These are phyloP conservation scores for Talaromyces rugulosus DNA, from an alignment of 2,329 filamentous ascomycete species.

Conservation along the genomic window DNA sequence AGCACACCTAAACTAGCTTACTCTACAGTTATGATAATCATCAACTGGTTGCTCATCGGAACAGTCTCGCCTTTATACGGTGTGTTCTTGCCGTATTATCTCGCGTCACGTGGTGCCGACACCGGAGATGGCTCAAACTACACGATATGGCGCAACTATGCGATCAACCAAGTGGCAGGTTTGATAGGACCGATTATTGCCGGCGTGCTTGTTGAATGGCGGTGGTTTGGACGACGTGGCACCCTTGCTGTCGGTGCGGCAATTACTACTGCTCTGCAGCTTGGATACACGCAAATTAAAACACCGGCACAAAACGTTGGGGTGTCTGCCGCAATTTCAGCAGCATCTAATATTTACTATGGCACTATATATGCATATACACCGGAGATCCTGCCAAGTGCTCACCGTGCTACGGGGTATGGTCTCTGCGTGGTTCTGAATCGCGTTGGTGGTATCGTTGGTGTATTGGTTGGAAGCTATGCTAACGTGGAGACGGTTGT, in stretches of 20 bases:
- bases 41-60: conserved; percentile 8
- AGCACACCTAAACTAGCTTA: conserved; percentile 2
- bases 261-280: conserved; percentile 4
- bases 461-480: conserved; percentile 7
- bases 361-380: conserved; percentile 8
- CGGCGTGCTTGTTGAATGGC: conserved; percentile 1
- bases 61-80: conserved; percentile 6
- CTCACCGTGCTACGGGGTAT: conserved; percentile 7
- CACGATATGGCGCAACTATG: conserved; percentile 5
- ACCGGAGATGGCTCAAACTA: conserved; percentile 6
- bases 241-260: conserved; percentile 6
- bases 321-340: background rate
- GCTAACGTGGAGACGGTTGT: conserved; percentile 1
- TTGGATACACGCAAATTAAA: conserved; percentile 9
- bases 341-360: conserved; percentile 6
- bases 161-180: conserved; percentile 4
- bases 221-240: conserved; percentile 5
- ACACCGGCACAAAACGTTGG: conserved; percentile 5
- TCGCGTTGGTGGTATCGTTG: conserved; percentile 5
- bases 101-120: conserved; percentile 2
- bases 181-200: conserved; percentile 1
- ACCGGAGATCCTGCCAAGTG: conserved; percentile 5
- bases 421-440: conserved; percentile 6
- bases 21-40: conserved; percentile 7
- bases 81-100: conserved; percentile 5